These are phyloP conservation scores for Phyllosticta capitalensis DNA, from an alignment of 2,329 filamentous ascomycete genomes.

Conservation along the genomic window DNA sequence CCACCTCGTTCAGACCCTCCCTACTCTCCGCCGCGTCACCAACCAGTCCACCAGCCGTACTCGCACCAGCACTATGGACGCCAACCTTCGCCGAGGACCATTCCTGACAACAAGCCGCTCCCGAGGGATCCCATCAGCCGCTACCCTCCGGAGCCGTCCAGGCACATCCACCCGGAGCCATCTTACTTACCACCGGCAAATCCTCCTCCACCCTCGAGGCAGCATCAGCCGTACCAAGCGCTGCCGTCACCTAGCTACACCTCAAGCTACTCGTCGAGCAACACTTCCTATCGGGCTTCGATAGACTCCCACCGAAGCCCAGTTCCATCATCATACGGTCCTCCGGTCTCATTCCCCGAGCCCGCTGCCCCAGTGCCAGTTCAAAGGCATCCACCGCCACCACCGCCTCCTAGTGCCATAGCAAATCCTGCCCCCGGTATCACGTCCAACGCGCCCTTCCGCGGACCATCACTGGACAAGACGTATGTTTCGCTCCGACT, in stretches of 20 bases:
- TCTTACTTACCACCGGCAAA: constrained; percentile 28
- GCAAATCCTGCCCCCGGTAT: constrained; percentile 19
- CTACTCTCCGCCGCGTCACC: constrained; percentile 15
- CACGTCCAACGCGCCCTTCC: constrained; percentile 4
- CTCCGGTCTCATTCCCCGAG: constrained; percentile 19
- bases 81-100: constrained; percentile 27
- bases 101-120: constrained; percentile 21
- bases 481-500: constrained; percentile 9
- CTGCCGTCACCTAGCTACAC: constrained; percentile 31
- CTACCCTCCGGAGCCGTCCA: constrained; percentile 23
- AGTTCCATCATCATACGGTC: constrained; percentile 22
- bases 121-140: constrained; percentile 19
- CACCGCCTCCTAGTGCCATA: constrained; percentile 16
- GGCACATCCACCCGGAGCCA: constrained; percentile 24
- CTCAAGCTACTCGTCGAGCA: constrained; percentile 30
- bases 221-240: constrained; percentile 15
- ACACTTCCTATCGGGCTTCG: constrained; percentile 28
- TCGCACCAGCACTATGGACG: constrained; percentile 20
- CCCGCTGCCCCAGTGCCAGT: constrained; percentile 21
- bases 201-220: constrained; percentile 14
- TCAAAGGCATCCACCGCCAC: constrained; percentile 4
- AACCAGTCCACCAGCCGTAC: not conserved
- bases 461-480: constrained; percentile 7
- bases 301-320: constrained; percentile 30
- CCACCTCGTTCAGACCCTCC: constrained; percentile 30